A percentile compares a stretch with the other conserved stretches of the same genome.
These are phyloP conservation scores for Trichopus zeylanicus DNA, from an alignment of 116 monocot species.

Conservation along the genomic window DNA sequence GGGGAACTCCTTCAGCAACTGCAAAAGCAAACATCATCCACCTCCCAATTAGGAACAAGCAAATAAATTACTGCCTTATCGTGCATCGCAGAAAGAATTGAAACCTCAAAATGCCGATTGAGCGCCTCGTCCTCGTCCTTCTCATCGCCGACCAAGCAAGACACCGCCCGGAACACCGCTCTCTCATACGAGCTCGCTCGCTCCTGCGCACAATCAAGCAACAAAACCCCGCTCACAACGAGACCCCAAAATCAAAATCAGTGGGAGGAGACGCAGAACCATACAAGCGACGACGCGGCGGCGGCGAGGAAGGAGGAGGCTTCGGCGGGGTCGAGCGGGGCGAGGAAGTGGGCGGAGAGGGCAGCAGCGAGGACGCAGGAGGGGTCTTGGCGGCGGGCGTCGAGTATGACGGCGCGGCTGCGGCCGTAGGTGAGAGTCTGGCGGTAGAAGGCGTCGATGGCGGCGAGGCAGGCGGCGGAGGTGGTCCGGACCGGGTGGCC, in stretches of 20 bases:
- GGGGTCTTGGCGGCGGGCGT: conserved; percentile 41
- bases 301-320: conserved; percentile 5
- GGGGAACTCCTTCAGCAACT: conserved; percentile 70
- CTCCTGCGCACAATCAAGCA: conserved; percentile 15
- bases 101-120: conserved; percentile 41
- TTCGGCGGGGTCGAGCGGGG: conserved; percentile 10
- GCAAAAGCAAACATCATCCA: conserved; percentile 16
- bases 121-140: conserved; percentile 46
- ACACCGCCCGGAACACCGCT: conserved; percentile 54
- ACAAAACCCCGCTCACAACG: not conserved
- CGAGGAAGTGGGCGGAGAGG: conserved; percentile 42
- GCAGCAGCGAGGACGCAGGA: conserved; percentile 51
- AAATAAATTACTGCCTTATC: not conserved
- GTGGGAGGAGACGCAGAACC: not conserved
- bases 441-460: conserved; percentile 55
- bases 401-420: conserved; percentile 38
- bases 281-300: not conserved
- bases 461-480: conserved; percentile 54
- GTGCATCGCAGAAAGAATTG: not conserved
- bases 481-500: conserved; percentile 49
- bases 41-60: not conserved
- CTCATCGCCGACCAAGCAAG: conserved; percentile 30
- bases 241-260: not conserved
- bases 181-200: conserved; percentile 56
- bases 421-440: conserved; percentile 45